These are phyloP conservation scores for Penicillium sp. DNA, from an alignment of 2,329 filamentous ascomycete genomes.

Conservation along the genomic window DNA sequence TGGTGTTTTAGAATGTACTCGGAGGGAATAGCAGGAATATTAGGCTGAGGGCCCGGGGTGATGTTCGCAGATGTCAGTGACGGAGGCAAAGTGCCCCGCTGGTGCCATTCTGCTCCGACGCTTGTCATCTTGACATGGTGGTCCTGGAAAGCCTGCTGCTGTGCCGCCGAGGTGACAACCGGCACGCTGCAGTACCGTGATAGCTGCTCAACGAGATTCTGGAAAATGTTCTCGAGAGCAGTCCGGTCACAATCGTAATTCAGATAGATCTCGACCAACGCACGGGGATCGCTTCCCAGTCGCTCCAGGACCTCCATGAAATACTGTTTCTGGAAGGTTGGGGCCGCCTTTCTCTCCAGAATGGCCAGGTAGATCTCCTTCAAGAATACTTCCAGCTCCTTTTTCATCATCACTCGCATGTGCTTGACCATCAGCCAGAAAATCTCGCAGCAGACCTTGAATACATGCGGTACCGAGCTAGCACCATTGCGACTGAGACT, in stretches of 20 bases:
- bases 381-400: constrained; percentile 96
- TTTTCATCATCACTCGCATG: constrained; percentile 93
- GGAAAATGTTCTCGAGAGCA: constrained; percentile 93
- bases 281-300: constrained; percentile 81
- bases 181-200: constrained; percentile 83
- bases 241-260: constrained; percentile 98
- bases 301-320: constrained; percentile 85
- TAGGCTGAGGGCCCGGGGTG: constrained; percentile 52
- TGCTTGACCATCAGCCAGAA: constrained; percentile 98
- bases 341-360: constrained; percentile 83
- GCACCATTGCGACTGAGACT: constrained; percentile 94
- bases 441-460: constrained; percentile 94
- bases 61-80: constrained; percentile 82
- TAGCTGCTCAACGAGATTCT: constrained; percentile 88
- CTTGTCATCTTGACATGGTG: constrained; percentile 65
- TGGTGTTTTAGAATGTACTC: constrained; percentile 92
- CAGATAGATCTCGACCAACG: constrained; percentile 91
- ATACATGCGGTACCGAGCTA: constrained; percentile 87
- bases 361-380: constrained; percentile 97
- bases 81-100: constrained; percentile 81
- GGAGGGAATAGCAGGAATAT: constrained; percentile 70
- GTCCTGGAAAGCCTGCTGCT: constrained; percentile 88
- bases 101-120: constrained; percentile 77
- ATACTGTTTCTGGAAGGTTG: constrained; percentile 87
- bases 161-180: constrained; percentile 71